phyloP scores from a whole-genome alignment of 371 early-diverging fungal species.

The Polyrhizophydium stewartii region DNA sequence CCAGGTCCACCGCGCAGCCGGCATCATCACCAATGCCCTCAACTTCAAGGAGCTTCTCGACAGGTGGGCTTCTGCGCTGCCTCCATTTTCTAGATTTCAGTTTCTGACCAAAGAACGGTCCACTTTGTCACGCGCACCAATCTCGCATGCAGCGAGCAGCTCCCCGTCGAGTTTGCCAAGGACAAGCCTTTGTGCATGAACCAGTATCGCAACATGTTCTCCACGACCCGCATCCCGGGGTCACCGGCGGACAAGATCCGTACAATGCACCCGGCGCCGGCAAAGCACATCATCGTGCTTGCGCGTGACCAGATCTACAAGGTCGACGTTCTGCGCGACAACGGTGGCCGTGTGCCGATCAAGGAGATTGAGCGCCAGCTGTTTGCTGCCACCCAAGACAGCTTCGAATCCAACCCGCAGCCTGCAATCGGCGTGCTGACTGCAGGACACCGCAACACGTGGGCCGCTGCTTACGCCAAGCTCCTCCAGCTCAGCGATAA shows the following conservation, averaged over 20 bases:
- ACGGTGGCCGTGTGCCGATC: conserved; percentile 44
- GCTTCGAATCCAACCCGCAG: conserved; percentile 30
- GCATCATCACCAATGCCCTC: conserved; percentile 62
- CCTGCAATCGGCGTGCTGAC: conserved; percentile 73
- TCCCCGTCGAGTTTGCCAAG: conserved; percentile 34
- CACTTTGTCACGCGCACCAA: too few species aligned
- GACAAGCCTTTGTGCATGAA: conserved; percentile 65
- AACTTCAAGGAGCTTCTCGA: conserved; percentile 70
- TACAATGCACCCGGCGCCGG: conserved; percentile 35
- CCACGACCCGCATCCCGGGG: conserved; percentile 75
- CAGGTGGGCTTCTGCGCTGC: too few species aligned
- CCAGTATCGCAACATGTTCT: conserved; percentile 77
- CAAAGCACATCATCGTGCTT: conserved; percentile 69
- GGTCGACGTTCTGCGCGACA: conserved; percentile 39
- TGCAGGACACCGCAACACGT: conserved; percentile 80
- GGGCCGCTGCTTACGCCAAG: conserved; percentile 54
- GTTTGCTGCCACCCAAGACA: conserved; percentile 31
- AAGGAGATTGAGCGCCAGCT: conserved; percentile 66
- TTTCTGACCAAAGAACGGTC: too few species aligned
- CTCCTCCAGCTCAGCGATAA: conserved; percentile 36
- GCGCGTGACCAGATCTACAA: conserved; percentile 74
- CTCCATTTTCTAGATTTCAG: too few species aligned
- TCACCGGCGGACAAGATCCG: conserved; percentile 34
- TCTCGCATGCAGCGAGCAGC: conserved; percentile 10
- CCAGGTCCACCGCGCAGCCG: conserved; percentile 84